Percentiles rank a stretch among this genome's conserved stretches.
phyloP scores from a whole-genome alignment of 176 grass and related monocot genomes.

The Oryza coarctata region DNA sequence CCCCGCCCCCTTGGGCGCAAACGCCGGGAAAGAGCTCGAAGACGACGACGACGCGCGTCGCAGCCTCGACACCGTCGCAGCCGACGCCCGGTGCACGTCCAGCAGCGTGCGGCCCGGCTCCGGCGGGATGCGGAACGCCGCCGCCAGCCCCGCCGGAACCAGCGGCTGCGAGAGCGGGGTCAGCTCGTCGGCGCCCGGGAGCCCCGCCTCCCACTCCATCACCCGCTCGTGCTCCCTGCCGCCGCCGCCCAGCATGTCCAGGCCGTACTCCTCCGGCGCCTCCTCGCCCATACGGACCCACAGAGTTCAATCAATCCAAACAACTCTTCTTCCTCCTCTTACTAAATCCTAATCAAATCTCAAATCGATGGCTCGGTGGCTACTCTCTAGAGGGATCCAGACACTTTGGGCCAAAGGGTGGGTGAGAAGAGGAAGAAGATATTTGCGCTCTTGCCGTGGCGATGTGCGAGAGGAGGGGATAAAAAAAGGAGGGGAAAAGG shows the following conservation, averaged over 20 bases:
- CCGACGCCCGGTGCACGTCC: slow-evolving; percentile 73
- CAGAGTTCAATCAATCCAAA: neutral
- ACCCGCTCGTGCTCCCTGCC: slow-evolving; percentile 36
- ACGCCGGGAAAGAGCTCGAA: neutral
- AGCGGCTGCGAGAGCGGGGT: slow-evolving; percentile 72
- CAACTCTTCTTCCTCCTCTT: no score
- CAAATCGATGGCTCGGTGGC: neutral
- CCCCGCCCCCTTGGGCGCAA: neutral
- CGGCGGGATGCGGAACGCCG: slow-evolving; percentile 79
- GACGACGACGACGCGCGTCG: slow-evolving; percentile 27
- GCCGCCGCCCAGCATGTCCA: slow-evolving; percentile 1
- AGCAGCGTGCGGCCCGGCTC: slow-evolving; percentile 59
- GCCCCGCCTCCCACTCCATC: slow-evolving; percentile 71
- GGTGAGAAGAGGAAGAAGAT: neutral
- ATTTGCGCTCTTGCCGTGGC: neutral
- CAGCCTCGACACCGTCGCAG: slow-evolving; percentile 60
- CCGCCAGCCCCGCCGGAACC: slow-evolving; percentile 58
- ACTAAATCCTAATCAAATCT: neutral
- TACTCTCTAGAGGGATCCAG: neutral
- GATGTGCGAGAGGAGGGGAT: neutral
- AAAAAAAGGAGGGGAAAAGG: neutral
- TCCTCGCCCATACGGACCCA: slow-evolving; percentile 47
- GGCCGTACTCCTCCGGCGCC: slow-evolving; percentile 24
- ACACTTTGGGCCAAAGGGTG: neutral
- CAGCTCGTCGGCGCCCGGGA: slow-evolving; percentile 61